Conservation (phyloP, 225 moss, liverwort and hornwort species). For the Sphagnum contortum region DNA sequence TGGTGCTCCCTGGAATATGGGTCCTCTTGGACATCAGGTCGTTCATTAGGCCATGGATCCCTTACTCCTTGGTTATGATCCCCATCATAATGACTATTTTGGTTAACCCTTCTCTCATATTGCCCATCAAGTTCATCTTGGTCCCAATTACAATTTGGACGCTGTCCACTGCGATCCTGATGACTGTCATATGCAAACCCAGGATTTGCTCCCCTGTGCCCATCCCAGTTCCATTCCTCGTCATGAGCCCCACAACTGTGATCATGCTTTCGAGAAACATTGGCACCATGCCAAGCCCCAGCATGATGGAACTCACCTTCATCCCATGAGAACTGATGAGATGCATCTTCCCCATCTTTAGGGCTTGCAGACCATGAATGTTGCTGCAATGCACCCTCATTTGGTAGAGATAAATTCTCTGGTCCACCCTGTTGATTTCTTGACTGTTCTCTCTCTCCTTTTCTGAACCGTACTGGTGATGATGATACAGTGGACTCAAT, state of each 20-base stretch:
- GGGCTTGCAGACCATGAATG: conserved; percentile 37
- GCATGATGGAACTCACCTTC: conserved; percentile 48
- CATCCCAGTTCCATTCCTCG: conserved; percentile 41
- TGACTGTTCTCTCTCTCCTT: conserved; percentile 38
- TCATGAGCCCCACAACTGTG: conserved; percentile 35
- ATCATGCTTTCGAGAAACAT: conserved; percentile 41
- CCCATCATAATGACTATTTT: conserved; percentile 45
- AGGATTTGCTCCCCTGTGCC: conserved; percentile 38
- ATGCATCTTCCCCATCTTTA: conserved; percentile 37
- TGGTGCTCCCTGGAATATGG: conserved; percentile 41
- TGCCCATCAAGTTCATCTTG: conserved; percentile 43
- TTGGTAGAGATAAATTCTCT: conserved; percentile 16
- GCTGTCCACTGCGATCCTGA: conserved; percentile 13
- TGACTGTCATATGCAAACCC: conserved; percentile 24
- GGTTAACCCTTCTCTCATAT: conserved; percentile 26
- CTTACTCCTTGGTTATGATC: conserved; percentile 37
- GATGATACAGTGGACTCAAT: conserved; percentile 93
- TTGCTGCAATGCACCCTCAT: conserved; percentile 18
- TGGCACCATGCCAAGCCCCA: conserved; percentile 20
- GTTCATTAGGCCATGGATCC: conserved; percentile 29
- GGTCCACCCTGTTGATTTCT: conserved; percentile 18
- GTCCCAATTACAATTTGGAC: conserved; percentile 27
- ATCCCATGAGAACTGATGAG: conserved; percentile 48
- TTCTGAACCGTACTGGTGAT: conserved; percentile 64
- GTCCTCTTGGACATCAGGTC: conserved; percentile 29